Evolutionary conservation across 73 alveolate species (phyloP).

Genomic region (Paramecium octaurelia): DNA sequence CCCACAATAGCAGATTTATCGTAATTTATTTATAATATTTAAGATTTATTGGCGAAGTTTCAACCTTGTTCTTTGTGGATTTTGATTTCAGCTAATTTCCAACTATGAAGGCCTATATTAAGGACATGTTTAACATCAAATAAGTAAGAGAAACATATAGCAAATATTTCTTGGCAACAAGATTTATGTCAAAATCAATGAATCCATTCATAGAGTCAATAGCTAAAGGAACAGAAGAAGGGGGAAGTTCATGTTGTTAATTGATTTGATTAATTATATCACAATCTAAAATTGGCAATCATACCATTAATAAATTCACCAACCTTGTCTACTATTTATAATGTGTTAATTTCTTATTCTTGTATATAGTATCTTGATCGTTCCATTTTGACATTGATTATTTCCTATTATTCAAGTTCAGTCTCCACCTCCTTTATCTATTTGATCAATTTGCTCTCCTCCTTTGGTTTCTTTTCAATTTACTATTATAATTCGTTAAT

Average conservation of each 20-base stretch:
- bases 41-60: neutral
- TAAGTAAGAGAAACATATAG: neutral
- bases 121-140: neutral
- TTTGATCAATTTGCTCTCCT: neutral
- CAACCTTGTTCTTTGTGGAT: neutral
- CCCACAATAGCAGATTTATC: slow-evolving; percentile 24
- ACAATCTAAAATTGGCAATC: slow-evolving; percentile 16
- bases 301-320: slow-evolving; percentile 44
- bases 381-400: slow-evolving; percentile 18
- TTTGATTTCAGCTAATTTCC: slow-evolving; percentile 14
- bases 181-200: neutral
- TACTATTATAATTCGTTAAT: neutral
- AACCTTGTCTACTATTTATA: neutral
- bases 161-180: neutral
- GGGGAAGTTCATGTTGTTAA: neutral
- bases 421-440: neutral
- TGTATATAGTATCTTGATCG: neutral
- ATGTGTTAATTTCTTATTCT: neutral
- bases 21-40: neutral
- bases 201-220: neutral
- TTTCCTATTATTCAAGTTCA: neutral
- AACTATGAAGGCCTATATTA: neutral
- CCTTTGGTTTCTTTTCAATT: neutral
- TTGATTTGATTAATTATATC: neutral
- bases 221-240: neutral